These are phyloP conservation scores for Penicillium waksmanii DNA, from an alignment of 495 filamentous ascomycete genomes.

Conservation along the genomic window DNA sequence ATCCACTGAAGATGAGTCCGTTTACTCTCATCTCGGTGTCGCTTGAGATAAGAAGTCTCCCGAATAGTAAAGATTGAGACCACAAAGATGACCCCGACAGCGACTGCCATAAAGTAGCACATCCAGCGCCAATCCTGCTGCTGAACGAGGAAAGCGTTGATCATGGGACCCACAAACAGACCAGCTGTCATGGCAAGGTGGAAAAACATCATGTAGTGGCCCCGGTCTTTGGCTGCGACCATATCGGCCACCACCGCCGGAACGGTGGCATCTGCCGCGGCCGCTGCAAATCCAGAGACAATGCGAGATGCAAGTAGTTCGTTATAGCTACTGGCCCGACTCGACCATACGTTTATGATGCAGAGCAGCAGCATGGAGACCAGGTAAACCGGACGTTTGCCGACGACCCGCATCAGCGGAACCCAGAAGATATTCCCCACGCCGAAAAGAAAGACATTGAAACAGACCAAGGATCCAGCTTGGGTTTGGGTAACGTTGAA, in stretches of 20 bases:
- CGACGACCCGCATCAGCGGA: slow-evolving; percentile 34
- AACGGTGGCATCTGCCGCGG: slow-evolving; percentile 38
- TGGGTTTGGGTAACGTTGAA: slow-evolving; percentile 33
- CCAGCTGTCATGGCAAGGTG: slow-evolving; percentile 36
- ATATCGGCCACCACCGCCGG: slow-evolving; percentile 37
- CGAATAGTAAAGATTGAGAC: slow-evolving; percentile 33
- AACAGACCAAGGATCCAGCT: slow-evolving; percentile 32
- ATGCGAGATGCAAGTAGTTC: slow-evolving; percentile 37
- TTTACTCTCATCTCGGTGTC: slow-evolving; percentile 7
- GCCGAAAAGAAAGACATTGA: slow-evolving; percentile 40
- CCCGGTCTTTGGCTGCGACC: slow-evolving; percentile 36
- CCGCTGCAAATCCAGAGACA: slow-evolving; percentile 30
- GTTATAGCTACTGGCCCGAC: slow-evolving; percentile 25
- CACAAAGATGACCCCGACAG: slow-evolving; percentile 20
- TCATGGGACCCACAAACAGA: slow-evolving; percentile 37
- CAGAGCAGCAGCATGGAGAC: slow-evolving; percentile 26
- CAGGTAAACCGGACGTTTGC: slow-evolving; percentile 39
- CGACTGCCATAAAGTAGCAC: slow-evolving; percentile 35
- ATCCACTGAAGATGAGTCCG: slow-evolving; percentile 29
- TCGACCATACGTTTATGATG: slow-evolving; percentile 40
- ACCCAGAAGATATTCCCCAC: slow-evolving; percentile 39
- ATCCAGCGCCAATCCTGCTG: slow-evolving; percentile 38
- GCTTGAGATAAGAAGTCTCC: slow-evolving; percentile 30
- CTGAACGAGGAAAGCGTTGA: slow-evolving; percentile 38
- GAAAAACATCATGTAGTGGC: slow-evolving; percentile 42